Evolutionary conservation across 176 grass and related monocot species (phyloP).

Genomic region (Triticum monococcum): DNA sequence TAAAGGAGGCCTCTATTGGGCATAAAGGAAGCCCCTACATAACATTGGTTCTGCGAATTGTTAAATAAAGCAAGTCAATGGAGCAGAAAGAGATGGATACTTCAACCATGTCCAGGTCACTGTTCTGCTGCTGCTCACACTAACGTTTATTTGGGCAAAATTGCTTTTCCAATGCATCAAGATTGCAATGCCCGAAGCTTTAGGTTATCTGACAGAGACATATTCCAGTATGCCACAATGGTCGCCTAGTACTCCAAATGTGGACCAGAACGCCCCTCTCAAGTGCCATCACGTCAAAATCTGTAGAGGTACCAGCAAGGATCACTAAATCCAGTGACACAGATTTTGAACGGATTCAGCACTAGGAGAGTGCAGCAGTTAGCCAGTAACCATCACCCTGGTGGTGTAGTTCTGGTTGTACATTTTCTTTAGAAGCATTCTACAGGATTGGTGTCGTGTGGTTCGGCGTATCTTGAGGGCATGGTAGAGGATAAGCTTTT

Average conservation of each 20-base stretch:
- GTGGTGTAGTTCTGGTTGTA: neutral
- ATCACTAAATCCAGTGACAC: conserved; percentile 24
- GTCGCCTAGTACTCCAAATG: neutral
- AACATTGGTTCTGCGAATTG: neutral
- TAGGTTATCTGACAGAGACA: conserved; percentile 29
- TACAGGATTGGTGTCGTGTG: conserved; percentile 6
- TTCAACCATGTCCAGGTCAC: neutral
- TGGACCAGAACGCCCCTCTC: neutral
- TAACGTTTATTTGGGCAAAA: neutral
- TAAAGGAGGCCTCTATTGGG: neutral
- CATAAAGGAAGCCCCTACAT: neutral
- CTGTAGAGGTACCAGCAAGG: conserved; percentile 8
- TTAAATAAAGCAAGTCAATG: neutral
- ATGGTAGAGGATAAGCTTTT: conserved; percentile 6
- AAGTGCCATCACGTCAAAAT: conserved; percentile 24
- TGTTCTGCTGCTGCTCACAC: neutral
- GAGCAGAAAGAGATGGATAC: neutral
- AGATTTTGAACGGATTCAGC: conserved; percentile 26
- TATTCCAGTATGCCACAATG: conserved; percentile 13
- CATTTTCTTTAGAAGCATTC: neutral
- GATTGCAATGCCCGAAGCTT: neutral
- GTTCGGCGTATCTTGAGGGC: neutral
- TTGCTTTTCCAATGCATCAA: neutral
- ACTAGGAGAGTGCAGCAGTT: conserved; percentile 27
- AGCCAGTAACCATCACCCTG: conserved; percentile 32